Evolutionary conservation across 176 grass and related monocot genomes (phyloP).

Genomic region (Carex myosuroides): DNA sequence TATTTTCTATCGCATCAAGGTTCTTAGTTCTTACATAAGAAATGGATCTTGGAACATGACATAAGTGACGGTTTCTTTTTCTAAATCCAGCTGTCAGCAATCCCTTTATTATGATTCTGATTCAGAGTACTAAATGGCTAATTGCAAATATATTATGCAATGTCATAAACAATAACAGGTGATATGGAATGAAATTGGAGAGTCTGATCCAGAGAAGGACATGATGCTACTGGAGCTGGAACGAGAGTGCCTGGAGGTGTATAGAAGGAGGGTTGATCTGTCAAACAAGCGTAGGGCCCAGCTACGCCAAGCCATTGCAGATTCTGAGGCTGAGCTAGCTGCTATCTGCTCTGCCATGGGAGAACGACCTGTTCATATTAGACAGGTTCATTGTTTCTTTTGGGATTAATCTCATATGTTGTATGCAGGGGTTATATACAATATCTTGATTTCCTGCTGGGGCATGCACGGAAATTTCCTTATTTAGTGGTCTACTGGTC

Average conservation of each 20-base stretch:
- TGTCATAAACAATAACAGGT: slow-evolving; percentile 19
- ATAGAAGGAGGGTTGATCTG: slow-evolving; percentile 58
- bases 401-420: slow-evolving; percentile 7
- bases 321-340: slow-evolving; percentile 52
- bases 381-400: slow-evolving; percentile 33
- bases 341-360: slow-evolving; percentile 52
- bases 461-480: neutral
- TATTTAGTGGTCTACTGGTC: neutral
- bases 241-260: slow-evolving; percentile 53
- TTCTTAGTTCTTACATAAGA: neutral
- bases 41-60: neutral
- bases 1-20: neutral
- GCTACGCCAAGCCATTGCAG: slow-evolving; percentile 56
- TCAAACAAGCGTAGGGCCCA: slow-evolving; percentile 54
- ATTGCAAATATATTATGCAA: neutral
- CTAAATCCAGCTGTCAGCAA: neutral
- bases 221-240: slow-evolving; percentile 52
- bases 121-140: neutral
- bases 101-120: neutral
- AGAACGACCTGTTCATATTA: slow-evolving; percentile 40
- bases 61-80: neutral
- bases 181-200: slow-evolving; percentile 68
- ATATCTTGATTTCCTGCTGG: neutral
- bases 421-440: neutral
- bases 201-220: slow-evolving; percentile 41